These are phyloP conservation scores for Capsicum pubescens DNA, from an alignment of 257 asterid genomes.

Conservation along the genomic window DNA sequence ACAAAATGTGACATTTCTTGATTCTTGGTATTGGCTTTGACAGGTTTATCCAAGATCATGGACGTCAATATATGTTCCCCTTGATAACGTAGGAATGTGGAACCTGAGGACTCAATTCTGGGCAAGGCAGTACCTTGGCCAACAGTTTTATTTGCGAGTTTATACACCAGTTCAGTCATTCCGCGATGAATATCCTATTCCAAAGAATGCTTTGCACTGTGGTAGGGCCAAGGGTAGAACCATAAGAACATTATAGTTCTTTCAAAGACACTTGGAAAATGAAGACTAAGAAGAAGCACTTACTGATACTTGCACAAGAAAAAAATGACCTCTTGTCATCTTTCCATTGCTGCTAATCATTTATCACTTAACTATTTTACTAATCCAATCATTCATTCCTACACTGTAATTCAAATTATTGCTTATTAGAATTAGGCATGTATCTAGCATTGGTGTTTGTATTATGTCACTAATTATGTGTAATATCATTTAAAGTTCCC, in stretches of 20 bases:
- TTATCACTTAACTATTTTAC: neutral
- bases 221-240: slow-evolving; percentile 55
- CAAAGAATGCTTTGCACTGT: slow-evolving; percentile 65
- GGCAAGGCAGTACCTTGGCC: slow-evolving; percentile 79
- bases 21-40: neutral
- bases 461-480: slow-evolving; percentile 16
- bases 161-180: slow-evolving; percentile 49
- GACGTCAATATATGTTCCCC: slow-evolving; percentile 70
- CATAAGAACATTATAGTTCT: slow-evolving; percentile 19
- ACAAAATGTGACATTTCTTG: neutral
- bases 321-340: neutral
- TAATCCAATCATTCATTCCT: neutral
- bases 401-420: slow-evolving; percentile 1
- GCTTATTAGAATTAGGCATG: neutral
- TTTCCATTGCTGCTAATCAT: neutral
- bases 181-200: slow-evolving; percentile 68
- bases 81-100: slow-evolving; percentile 89
- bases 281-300: slow-evolving; percentile 23
- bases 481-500: neutral
- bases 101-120: slow-evolving; percentile 68
- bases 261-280: neutral
- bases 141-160: slow-evolving; percentile 71
- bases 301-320: neutral
- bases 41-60: slow-evolving; percentile 82
- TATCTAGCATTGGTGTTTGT: neutral